A percentile compares a stretch with the other conserved stretches of the same genome.
Conservation (phyloP, 1,284 basidiomycete species). For the Pholiota adiposa region DNA sequence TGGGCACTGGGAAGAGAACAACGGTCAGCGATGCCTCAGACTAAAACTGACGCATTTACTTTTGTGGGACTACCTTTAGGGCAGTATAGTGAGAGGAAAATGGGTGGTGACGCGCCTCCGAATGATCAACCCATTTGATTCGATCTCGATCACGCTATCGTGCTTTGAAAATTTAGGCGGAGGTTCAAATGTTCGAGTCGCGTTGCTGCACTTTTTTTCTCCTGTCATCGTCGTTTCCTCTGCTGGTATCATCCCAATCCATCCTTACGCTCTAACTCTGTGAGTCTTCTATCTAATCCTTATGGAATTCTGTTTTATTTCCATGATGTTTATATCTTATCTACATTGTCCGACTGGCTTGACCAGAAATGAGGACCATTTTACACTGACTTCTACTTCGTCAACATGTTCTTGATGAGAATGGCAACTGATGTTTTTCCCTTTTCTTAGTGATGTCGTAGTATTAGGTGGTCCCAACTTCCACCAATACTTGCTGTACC, state of each 20-base stretch:
- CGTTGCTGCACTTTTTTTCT: background rate
- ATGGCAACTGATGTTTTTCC: slow-evolving; percentile 12
- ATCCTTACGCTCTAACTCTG: slow-evolving; percentile 3
- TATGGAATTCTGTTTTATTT: background rate
- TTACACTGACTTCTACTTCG: slow-evolving; percentile 36
- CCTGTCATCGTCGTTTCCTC: background rate
- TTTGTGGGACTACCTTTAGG: background rate
- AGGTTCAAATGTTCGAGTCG: slow-evolving; percentile 23
- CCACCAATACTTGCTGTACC: background rate
- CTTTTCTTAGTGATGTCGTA: slow-evolving; percentile 17
- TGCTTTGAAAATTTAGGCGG: slow-evolving; percentile 30
- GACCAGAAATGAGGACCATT: slow-evolving; percentile 46
- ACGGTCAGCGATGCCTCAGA: background rate
- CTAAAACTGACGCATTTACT: background rate
- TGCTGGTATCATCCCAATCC: background rate
- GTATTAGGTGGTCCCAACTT: background rate
- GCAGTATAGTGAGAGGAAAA: background rate
- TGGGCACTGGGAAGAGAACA: slow-evolving; percentile 56
- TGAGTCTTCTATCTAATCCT: slow-evolving; percentile 20
- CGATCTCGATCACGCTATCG: slow-evolving; percentile 13
- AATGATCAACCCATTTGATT: slow-evolving; percentile 5
- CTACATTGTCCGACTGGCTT: slow-evolving; percentile 83
- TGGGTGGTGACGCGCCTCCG: slow-evolving; percentile 4
- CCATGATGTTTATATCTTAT: slow-evolving; percentile 65
- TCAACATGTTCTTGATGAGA: slow-evolving; percentile 10